These are phyloP conservation scores for Funneliformis caledonium DNA, from an alignment of 371 early-diverging fungal species.

Conservation along the genomic window DNA sequence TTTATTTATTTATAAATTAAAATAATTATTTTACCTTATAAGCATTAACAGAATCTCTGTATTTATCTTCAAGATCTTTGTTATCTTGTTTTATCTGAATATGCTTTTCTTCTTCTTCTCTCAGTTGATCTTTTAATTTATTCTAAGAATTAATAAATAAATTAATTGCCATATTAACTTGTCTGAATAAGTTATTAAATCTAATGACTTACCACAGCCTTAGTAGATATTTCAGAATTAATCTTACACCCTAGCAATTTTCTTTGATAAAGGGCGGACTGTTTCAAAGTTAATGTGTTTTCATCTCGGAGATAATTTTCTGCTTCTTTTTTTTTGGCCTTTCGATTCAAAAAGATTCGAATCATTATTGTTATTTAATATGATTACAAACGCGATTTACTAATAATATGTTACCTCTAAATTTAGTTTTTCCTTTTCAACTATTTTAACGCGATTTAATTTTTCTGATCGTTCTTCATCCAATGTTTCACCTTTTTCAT, in stretches of 20 bases:
- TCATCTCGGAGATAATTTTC: slow-evolving; percentile 47
- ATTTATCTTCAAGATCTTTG: slow-evolving; percentile 54
- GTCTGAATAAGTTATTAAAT: neutral
- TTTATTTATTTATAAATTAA: too few species aligned
- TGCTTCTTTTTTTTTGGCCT: slow-evolving; percentile 80
- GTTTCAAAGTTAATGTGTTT: slow-evolving; percentile 66
- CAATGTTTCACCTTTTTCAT: slow-evolving; percentile 68
- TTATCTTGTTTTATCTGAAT: slow-evolving; percentile 39
- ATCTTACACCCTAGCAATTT: slow-evolving; percentile 56
- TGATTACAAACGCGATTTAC: neutral
- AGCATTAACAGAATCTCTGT: slow-evolving; percentile 62
- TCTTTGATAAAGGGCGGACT: slow-evolving; percentile 71
- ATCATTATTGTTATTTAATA: neutral
- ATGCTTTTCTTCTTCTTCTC: slow-evolving; percentile 61
- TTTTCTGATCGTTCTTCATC: slow-evolving; percentile 79
- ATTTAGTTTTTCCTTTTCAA: slow-evolving; percentile 41
- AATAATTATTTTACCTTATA: slow-evolving; percentile 53
- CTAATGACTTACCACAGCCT: slow-evolving; percentile 52
- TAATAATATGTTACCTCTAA: slow-evolving; percentile 38
- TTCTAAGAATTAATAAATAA: too few species aligned
- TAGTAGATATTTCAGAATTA: slow-evolving; percentile 44
- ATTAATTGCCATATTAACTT: too few species aligned
- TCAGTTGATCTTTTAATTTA: slow-evolving; percentile 48
- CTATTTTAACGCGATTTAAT: slow-evolving; percentile 78
- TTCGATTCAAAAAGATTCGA: neutral